phyloP scores from a whole-genome alignment of 202 grass and related monocot species.

The Setaria italica region DNA sequence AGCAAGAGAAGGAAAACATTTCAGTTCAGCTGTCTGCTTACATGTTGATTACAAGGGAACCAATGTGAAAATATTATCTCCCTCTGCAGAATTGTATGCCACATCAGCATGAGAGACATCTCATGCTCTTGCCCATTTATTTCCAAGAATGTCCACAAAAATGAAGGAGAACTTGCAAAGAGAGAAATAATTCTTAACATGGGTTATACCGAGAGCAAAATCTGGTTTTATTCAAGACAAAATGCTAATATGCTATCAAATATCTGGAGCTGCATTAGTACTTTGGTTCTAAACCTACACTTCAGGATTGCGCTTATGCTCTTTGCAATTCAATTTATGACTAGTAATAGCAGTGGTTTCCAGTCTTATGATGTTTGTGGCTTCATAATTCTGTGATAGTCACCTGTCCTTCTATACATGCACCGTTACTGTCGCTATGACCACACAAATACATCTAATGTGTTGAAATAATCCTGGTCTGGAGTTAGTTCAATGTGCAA shows the following conservation, averaged over 20 bases:
- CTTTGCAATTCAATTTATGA: conserved; percentile 12
- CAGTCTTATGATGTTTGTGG: background rate
- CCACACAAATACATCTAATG: conserved; percentile 31
- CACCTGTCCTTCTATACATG: background rate
- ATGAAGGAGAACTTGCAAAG: background rate
- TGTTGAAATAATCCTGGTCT: conserved; percentile 29
- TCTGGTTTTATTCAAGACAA: conserved; percentile 10
- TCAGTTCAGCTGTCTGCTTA: conserved; percentile 14
- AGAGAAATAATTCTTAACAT: background rate
- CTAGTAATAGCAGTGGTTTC: background rate
- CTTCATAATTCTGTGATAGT: background rate
- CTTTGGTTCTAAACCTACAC: conserved; percentile 11
- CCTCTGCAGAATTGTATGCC: conserved; percentile 23
- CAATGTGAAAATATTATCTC: conserved; percentile 9
- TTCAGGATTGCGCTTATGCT: background rate
- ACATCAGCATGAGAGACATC: background rate
- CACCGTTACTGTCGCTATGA: background rate
- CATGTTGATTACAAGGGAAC: conserved; percentile 28
- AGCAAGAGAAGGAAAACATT: conserved; percentile 27
- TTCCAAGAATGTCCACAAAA: conserved; percentile 18
- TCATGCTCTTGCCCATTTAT: background rate
- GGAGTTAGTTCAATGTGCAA: conserved; percentile 27
- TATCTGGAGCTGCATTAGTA: conserved; percentile 7
- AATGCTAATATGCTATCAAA: background rate
- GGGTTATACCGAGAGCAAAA: background rate